These are phyloP conservation scores for Fraxinus greggii DNA, from an alignment of 305 asterid genomes.

Conservation along the genomic window DNA sequence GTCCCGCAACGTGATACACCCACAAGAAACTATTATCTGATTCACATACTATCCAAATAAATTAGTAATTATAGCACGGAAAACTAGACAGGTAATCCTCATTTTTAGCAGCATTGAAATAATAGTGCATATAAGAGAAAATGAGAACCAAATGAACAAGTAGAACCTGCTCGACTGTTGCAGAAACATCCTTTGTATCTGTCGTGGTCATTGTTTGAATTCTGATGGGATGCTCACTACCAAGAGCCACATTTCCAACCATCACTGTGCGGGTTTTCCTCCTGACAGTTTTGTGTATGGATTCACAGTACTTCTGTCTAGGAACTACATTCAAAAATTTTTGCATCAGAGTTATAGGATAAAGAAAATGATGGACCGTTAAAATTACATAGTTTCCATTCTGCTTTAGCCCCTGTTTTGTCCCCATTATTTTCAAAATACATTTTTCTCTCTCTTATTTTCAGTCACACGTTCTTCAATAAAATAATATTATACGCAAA, in stretches of 20 bases:
- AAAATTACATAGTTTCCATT: not conserved
- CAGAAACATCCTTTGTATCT: slow-evolving; percentile 94
- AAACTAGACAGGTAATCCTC: not conserved
- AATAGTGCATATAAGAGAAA: not conserved
- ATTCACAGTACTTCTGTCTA: slow-evolving; percentile 90
- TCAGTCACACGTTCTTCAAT: not conserved
- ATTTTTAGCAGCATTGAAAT: not conserved
- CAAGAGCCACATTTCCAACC: slow-evolving; percentile 97
- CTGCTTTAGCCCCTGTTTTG: not conserved
- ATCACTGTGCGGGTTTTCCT: slow-evolving; percentile 91
- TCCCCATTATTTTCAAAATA: too few relatives aligned
- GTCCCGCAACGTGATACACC: not conserved
- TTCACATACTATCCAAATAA: not conserved
- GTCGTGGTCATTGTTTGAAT: slow-evolving; percentile 98
- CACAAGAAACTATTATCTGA: not conserved
- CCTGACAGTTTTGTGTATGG: slow-evolving; percentile 81
- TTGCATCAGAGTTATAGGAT: slow-evolving; percentile 20
- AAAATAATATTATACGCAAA: not conserved
- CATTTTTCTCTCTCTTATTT: too few relatives aligned
- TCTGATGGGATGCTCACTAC: slow-evolving; percentile 96
- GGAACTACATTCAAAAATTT: slow-evolving; percentile 63
- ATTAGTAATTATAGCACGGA: not conserved
- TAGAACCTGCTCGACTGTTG: slow-evolving; percentile 91
- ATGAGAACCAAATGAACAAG: slow-evolving; percentile 10
- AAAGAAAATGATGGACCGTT: not conserved